A percentile compares a stretch with the other conserved stretches of the same genome.
phyloP scores from a whole-genome alignment of 345 rosid species.

The Pistacia atlantica region DNA sequence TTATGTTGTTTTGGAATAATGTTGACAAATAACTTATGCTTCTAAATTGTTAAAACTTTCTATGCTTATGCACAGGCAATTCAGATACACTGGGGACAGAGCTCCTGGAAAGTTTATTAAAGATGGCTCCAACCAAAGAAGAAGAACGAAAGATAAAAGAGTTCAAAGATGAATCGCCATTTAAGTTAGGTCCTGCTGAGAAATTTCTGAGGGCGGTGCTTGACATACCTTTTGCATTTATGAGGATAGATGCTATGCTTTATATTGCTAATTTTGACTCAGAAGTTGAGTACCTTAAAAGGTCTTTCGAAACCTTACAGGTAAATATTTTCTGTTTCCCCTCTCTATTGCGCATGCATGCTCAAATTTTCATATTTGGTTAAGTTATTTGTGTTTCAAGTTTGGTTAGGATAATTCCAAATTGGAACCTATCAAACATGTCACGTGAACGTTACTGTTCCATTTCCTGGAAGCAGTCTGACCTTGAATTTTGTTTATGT shows the following conservation, averaged over 20 bases:
- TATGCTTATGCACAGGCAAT: constrained; percentile 56
- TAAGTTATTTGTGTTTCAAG: background rate
- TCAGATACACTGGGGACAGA: constrained; percentile 86
- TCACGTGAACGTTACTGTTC: background rate
- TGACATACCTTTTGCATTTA: constrained; percentile 83
- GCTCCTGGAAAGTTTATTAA: constrained; percentile 84
- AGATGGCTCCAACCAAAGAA: constrained; percentile 95
- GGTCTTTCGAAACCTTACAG: constrained; percentile 79
- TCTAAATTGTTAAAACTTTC: background rate
- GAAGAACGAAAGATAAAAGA: constrained; percentile 81
- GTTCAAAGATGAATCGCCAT: constrained; percentile 74
- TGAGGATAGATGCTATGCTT: constrained; percentile 91
- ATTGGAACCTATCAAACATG: background rate
- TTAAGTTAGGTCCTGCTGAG: constrained; percentile 90
- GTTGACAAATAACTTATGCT: background rate
- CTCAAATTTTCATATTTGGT: no score
- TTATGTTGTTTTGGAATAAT: background rate
- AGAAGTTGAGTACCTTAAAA: constrained; percentile 76
- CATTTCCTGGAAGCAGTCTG: background rate
- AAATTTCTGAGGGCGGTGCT: constrained; percentile 85
- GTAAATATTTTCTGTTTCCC: constrained; percentile 32
- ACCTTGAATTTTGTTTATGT: background rate
- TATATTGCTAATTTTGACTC: constrained; percentile 85
- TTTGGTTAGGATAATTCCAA: background rate
- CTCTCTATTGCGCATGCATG: background rate